These are phyloP conservation scores for Plasmodium coatneyi DNA, from an alignment of 169 alveolate genomes.

Conservation along the genomic window DNA sequence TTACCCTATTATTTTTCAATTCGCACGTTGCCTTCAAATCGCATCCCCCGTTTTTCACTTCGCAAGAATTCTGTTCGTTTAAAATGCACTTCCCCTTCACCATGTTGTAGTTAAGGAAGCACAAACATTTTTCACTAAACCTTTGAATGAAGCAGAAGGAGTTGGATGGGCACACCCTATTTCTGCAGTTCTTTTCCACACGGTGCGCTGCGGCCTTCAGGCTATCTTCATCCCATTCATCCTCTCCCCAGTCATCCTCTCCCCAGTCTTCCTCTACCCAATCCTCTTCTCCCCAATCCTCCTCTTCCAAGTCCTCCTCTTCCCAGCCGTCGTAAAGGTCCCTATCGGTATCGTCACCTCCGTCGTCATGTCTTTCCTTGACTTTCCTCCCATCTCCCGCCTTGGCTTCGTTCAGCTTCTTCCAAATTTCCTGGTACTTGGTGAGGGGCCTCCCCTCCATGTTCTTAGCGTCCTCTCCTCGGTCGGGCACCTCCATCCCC, in stretches of 20 bases:
- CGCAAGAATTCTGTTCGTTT: constrained; percentile 10
- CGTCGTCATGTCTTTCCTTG: not conserved
- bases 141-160: constrained; percentile 18
- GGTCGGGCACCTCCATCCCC: not conserved
- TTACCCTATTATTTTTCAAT: not conserved
- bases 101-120: constrained; percentile 31
- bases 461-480: not conserved
- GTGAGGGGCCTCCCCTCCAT: not conserved
- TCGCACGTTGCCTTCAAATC: constrained; percentile 11
- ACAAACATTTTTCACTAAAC: constrained; percentile 2
- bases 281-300: not conserved
- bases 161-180: constrained; percentile 8
- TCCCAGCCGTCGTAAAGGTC: not conserved
- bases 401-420: not conserved
- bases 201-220: not conserved
- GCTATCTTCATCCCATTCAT: not conserved
- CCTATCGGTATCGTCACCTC: not conserved
- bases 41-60: constrained; percentile 18
- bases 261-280: not conserved
- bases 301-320: not conserved
- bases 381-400: not conserved
- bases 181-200: not conserved
- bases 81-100: not conserved
- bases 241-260: not conserved
- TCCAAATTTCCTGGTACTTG: not conserved